Percentiles rank a stretch among this genome's conserved stretches.
phyloP scores from a whole-genome alignment of 1,284 basidiomycete species.

The Grifola frondosa region DNA sequence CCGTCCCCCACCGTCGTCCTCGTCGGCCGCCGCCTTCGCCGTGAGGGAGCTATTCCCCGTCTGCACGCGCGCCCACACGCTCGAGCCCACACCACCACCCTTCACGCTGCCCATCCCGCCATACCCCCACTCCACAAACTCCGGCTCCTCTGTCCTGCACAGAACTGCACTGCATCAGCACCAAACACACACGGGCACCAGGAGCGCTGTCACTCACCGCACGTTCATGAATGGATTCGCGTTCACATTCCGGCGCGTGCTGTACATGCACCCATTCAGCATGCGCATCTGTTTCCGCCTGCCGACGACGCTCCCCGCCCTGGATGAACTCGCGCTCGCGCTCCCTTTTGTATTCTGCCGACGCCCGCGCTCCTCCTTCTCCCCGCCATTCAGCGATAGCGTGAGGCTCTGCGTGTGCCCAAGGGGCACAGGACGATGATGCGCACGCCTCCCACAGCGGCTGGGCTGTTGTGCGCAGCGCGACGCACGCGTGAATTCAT shows the following conservation, averaged over 20 bases:
- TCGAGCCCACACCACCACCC: conserved; percentile 9
- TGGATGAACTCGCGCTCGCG: conserved; percentile 1
- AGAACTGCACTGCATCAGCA: no score
- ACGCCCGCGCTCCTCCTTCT: conserved; percentile 17
- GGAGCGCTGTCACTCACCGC: conserved; percentile 18
- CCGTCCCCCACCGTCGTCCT: conserved; percentile 67
- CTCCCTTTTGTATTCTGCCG: conserved; percentile 8
- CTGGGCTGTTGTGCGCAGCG: no score
- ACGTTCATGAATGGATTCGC: conserved; percentile 32
- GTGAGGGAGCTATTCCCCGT: conserved; percentile 22
- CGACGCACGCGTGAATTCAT: no score
- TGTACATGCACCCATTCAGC: conserved; percentile 77
- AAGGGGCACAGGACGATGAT: conserved; percentile 5
- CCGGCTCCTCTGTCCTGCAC: conserved; percentile 48
- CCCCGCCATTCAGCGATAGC: no score
- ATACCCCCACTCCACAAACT: conserved; percentile 82
- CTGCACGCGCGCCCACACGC: conserved; percentile 12
- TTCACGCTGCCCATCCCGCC: conserved; percentile 76
- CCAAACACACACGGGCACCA: no score
- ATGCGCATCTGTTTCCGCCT: conserved; percentile 39
- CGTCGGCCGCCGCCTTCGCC: conserved; percentile 31
- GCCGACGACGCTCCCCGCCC: conserved; percentile 7
- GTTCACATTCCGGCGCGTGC: conserved; percentile 40
- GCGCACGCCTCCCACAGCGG: no score
- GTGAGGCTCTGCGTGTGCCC: conserved; percentile 3